Base-by-base conservation (phyloP, 352 stramenopile species). In the Globisporangium nunn region DNA sequence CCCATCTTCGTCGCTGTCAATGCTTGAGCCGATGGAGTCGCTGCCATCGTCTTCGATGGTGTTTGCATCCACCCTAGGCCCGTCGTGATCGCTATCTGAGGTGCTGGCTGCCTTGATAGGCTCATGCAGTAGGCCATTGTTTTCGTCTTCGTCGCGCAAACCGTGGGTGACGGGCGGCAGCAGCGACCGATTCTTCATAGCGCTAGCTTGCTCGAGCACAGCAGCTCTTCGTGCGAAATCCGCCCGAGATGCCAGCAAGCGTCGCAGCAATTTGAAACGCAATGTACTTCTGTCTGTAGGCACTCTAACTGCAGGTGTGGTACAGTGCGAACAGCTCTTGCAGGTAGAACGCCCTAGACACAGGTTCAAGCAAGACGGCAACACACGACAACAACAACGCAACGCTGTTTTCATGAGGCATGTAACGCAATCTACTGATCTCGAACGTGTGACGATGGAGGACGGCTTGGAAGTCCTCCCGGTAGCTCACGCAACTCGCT, bases 401-500 rank as follows among this genome's bases (percentile, higher is more conserved):
- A 37, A 37, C 10, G 33, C 33, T 37, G 6, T 5, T 8, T 8
- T 11, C 37, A 48, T 11, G 18, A 29, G 6, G 43, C 14, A 8
- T 28, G 44, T 30, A 53, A 31, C 4, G 30, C 30, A 4, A 10
- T 12, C 6, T 6, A 33, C 33, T 31, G 33, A 10, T 44, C 31
- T 45, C 50, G 30, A 8, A 18, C 33, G 2, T n/a, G 18, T 8
- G 50, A 15, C 17, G 37, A 43, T 12, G 37, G 37, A 11, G 50
- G 50, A 33, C 28, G 35, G 23, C 18, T 43, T 17, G 23, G 10
- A 7, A 47, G 35, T 11, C 30, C 31, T 0, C 58, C 67, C 33
- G 75, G 70, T 8, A 89, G 58, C 48, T 89, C 79, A 7, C 77
- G 74, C 17, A 89, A 56, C 23, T 89, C 76, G 50, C 79, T 89